Percentiles rank a stretch among this genome's conserved stretches.
phyloP scores from a whole-genome alignment of 2,329 filamentous ascomycete species.

The Dactylellina sp. region DNA sequence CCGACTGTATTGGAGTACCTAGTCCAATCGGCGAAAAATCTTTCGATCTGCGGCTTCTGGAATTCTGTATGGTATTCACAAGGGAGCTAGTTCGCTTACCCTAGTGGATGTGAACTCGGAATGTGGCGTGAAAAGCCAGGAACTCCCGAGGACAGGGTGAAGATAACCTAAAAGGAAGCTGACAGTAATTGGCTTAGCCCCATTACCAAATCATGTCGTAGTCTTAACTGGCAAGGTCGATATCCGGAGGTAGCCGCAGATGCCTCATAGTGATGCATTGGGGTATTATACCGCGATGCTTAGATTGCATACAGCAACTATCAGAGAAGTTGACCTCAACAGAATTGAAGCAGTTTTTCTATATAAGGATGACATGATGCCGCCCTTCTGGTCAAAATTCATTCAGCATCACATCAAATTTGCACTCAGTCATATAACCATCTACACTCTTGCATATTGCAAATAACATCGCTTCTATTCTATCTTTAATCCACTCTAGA shows the following conservation, averaged over 20 bases:
- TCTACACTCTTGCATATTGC: conserved; percentile 28
- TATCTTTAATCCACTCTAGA: conserved; percentile 3
- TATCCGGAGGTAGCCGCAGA: conserved; percentile 46
- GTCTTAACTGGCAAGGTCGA: conserved; percentile 33
- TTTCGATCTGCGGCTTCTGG: conserved; percentile 36
- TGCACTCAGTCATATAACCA: background rate
- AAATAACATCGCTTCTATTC: conserved; percentile 19
- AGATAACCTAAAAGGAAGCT: conserved; percentile 34
- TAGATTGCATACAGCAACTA: too few species aligned
- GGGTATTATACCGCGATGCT: conserved; percentile 2
- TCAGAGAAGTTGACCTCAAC: background rate
- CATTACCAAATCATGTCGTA: conserved; percentile 31
- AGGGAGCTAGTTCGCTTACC: conserved; percentile 44
- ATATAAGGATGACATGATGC: conserved; percentile 28
- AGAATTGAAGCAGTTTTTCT: conserved; percentile 11
- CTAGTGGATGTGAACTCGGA: conserved; percentile 23
- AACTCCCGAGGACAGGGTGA: conserved; percentile 37
- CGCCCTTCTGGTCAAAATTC: conserved; percentile 1
- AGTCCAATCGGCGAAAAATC: conserved; percentile 28
- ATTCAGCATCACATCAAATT: conserved; percentile 42
- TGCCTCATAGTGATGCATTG: background rate
- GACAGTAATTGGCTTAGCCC: conserved; percentile 10
- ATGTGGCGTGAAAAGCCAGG: conserved; percentile 48
- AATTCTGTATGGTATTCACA: conserved; percentile 15
- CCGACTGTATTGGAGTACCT: background rate